These are phyloP conservation scores for Laburnicola sp. DNA, from an alignment of 2,329 filamentous ascomycete species.

Conservation along the genomic window DNA sequence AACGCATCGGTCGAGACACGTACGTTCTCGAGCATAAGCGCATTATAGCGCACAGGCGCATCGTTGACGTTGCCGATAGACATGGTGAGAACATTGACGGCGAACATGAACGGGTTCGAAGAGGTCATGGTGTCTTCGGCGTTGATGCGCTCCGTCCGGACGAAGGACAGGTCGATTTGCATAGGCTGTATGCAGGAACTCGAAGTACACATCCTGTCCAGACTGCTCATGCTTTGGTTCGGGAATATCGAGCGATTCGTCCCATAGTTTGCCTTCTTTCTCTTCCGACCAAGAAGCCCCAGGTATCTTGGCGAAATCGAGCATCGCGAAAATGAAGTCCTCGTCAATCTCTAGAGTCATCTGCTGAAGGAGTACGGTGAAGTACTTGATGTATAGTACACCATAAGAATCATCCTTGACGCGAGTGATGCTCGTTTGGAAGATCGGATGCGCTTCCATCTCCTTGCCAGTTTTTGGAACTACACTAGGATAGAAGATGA, in stretches of 20 bases:
- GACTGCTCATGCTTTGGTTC: slow-evolving; percentile 83
- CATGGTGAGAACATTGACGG: slow-evolving; percentile 98
- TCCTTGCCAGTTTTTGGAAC: slow-evolving; percentile 96
- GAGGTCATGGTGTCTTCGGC: slow-evolving; percentile 87
- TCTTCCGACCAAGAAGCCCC: slow-evolving; percentile 86
- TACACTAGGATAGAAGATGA: slow-evolving; percentile 94
- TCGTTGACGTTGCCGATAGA: slow-evolving; percentile 99
- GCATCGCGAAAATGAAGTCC: slow-evolving; percentile 93
- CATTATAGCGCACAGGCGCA: slow-evolving; percentile 89
- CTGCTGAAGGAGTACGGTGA: slow-evolving; percentile 88
- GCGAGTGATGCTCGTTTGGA: slow-evolving; percentile 86
- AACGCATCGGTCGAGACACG: slow-evolving; percentile 84
- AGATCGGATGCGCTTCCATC: slow-evolving; percentile 91
- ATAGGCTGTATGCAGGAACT: slow-evolving; percentile 94
- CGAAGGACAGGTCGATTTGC: slow-evolving; percentile 96
- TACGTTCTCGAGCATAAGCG: slow-evolving; percentile 91
- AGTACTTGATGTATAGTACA: slow-evolving; percentile 98
- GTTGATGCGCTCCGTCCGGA: slow-evolving; percentile 94
- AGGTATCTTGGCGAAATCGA: slow-evolving; percentile 92
- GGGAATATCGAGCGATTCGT: slow-evolving; percentile 86
- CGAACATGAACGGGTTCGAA: slow-evolving; percentile 97
- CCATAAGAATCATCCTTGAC: slow-evolving; percentile 99
- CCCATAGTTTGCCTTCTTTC: slow-evolving; percentile 82
- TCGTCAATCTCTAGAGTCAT: slow-evolving; percentile 98
- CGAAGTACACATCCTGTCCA: slow-evolving; percentile 96